Evolutionary conservation across 2,329 filamentous ascomycete genomes (phyloP), one percentile per base, ranked within the genome.

Genomic region (Xylaria sp.): DNA sequence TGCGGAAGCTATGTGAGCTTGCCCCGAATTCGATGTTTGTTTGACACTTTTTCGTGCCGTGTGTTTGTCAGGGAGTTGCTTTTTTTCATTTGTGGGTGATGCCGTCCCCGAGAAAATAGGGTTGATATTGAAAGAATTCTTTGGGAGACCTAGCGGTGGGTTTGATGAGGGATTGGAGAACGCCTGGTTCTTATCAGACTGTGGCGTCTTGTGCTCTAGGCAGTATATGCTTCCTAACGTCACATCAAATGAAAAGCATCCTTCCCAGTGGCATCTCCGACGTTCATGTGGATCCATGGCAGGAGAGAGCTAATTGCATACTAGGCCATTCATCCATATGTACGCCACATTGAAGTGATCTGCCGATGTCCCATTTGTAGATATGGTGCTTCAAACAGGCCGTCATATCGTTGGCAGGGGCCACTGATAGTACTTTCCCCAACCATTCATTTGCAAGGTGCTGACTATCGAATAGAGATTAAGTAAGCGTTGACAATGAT

Each of bases 1-100:
- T 32, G 55, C 18, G 23, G 66, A 63, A 20, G 56, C 34, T 32
- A 30, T 36, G 32, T 56, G 60, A 13, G 57, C 6, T 50, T 55
- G 52, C n/a, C 58, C 57, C 23, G 46, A 48, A 20, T 28, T 65
- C 20, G 64, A n/a, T 18, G 60, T 48, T n/a, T 60, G 67, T 60
- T 66, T 72, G 8, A 57, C 46, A 39, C 66, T 74, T 57, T 77
- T 77, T 36, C 76, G 70, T 25, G 76, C 76, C 1, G 69, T 65
- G 30, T 70, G 67, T 50, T 71, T 74, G 28, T 65, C 70, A 25
- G 72, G 32, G 46, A 77, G 71, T 20, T 73, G 72, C 55, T 73
- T 76, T 43, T 73, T 76, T 32, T 70, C 70, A 25, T 67, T 70
- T 4, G 36, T 20, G 46, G 70, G 46, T 10, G 62, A 50, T 39